Evolutionary conservation across 139 green algal genomes (phyloP).

Genomic region (Coelastrella sp.): DNA sequence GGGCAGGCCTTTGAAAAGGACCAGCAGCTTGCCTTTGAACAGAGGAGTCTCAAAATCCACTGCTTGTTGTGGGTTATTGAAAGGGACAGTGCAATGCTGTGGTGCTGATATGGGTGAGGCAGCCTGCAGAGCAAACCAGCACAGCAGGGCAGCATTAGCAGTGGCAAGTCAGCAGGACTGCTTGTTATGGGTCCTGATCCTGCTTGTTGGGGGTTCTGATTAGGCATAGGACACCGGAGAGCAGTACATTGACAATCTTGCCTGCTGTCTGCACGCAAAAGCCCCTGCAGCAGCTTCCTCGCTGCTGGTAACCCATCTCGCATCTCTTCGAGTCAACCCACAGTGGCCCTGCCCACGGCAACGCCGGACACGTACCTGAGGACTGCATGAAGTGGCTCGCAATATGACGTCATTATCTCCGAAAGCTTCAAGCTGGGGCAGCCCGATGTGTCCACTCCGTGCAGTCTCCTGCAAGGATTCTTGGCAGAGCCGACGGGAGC

Average conservation of each 20-base stretch:
- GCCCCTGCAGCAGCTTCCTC: background rate
- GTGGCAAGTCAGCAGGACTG: background rate
- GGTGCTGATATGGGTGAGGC: background rate
- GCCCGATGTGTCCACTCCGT: background rate
- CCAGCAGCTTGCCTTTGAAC: constrained; percentile 8
- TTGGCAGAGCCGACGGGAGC: background rate
- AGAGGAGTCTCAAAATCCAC: constrained; percentile 2
- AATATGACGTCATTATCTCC: background rate
- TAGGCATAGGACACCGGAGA: background rate
- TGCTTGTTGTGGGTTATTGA: constrained; percentile 10
- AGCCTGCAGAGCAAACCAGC: background rate
- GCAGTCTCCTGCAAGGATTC: background rate
- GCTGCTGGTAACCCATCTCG: background rate
- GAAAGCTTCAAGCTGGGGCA: background rate
- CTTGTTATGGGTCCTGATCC: background rate
- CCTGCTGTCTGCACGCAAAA: background rate
- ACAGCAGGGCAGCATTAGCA: background rate
- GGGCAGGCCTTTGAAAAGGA: background rate
- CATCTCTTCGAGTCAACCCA: no score
- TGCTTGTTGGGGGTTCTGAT: background rate
- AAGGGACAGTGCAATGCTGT: constrained; percentile 25
- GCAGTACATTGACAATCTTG: background rate
- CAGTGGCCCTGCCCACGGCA: no score
- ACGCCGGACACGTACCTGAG: background rate
- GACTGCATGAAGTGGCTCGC: background rate